Conservation (phyloP, 495 filamentous ascomycete species). For the Aspergillus steynii region DNA sequence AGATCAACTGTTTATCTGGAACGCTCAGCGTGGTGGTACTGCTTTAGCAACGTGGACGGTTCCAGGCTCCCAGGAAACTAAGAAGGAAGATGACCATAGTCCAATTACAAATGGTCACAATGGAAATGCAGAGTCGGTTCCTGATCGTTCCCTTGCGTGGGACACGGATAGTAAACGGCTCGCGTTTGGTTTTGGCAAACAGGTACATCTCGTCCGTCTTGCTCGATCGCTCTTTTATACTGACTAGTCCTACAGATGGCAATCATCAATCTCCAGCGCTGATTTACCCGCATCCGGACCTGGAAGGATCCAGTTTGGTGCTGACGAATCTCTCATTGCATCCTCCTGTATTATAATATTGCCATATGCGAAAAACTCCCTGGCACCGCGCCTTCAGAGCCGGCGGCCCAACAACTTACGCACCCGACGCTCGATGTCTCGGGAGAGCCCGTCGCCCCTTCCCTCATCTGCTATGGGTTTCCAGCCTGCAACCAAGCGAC, state of each 20-base stretch:
- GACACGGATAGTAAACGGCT: constrained; percentile 73
- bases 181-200: constrained; percentile 67
- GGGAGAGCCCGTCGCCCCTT: not conserved
- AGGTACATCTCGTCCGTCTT: constrained; percentile 50
- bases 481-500: not conserved
- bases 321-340: not conserved
- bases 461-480: not conserved
- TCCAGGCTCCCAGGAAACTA: constrained; percentile 28
- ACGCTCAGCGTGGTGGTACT: constrained; percentile 63
- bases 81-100: constrained; percentile 31
- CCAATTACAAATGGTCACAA: constrained; percentile 42
- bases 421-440: not conserved
- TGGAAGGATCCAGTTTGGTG: not conserved
- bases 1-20: constrained; percentile 70
- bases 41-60: constrained; percentile 65
- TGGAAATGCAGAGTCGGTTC: constrained; percentile 30
- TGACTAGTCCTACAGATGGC: constrained; percentile 37
- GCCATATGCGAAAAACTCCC: not conserved
- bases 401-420: not conserved
- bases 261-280: constrained; percentile 47
- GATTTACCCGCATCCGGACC: constrained; percentile 17
- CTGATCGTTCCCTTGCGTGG: constrained; percentile 66
- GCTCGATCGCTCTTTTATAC: not conserved
- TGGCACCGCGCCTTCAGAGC: too few species aligned
- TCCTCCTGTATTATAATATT: not conserved